Percentiles rank a stretch among this genome's conserved stretches.
These are phyloP conservation scores for Trichophyton verrucosum DNA, from an alignment of 2,329 filamentous ascomycete species.

Conservation along the genomic window DNA sequence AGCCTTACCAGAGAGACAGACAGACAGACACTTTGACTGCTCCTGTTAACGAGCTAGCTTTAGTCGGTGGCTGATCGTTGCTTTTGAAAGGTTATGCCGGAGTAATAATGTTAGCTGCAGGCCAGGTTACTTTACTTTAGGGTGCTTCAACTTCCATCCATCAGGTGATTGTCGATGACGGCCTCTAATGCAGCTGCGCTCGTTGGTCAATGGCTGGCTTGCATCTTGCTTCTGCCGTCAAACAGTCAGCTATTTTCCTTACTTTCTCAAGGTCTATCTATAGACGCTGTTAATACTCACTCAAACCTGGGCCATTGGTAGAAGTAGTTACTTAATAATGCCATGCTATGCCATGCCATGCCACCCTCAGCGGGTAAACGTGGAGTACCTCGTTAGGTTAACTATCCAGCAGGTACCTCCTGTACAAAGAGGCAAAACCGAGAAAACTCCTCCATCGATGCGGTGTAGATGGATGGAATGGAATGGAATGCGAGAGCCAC, in stretches of 20 bases:
- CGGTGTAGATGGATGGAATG: not conserved
- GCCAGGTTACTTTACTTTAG: too few species aligned
- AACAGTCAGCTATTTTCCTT: not conserved
- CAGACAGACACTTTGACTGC: too few species aligned
- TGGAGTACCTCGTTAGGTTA: not conserved
- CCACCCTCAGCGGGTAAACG: not conserved
- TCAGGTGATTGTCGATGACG: not conserved
- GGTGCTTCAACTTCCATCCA: too few species aligned
- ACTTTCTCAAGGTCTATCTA: not conserved
- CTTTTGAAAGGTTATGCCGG: too few species aligned
- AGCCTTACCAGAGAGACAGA: too few species aligned
- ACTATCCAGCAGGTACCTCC: too few species aligned
- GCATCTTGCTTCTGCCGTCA: too few species aligned
- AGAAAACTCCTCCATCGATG: not conserved
- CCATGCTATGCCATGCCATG: not conserved
- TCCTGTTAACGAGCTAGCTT: too few species aligned
- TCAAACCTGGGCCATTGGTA: too few species aligned
- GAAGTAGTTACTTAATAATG: not conserved
- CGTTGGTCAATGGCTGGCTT: not conserved
- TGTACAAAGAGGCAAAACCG: not conserved
- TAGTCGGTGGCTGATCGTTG: too few species aligned
- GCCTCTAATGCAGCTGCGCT: not conserved
- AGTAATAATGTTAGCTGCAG: too few species aligned
- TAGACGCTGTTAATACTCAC: too few species aligned
- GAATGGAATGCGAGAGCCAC: not conserved